These are phyloP conservation scores for Dioscorea dumetorum DNA, from an alignment of 106 monocot species.

Conservation along the genomic window DNA sequence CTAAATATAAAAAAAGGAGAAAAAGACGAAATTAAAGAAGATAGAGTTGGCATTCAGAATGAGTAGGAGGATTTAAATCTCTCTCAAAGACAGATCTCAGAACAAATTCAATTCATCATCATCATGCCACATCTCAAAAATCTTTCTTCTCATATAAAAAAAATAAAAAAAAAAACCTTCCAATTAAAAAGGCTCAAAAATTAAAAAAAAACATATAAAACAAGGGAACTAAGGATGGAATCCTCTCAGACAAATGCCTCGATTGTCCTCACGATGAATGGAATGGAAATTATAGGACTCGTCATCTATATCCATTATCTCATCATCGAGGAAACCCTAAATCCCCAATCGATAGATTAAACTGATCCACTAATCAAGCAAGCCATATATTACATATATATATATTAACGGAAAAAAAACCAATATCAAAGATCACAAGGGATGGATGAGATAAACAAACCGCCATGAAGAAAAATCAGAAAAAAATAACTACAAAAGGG, in stretches of 20 bases:
- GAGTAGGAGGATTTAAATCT: constrained; percentile 24
- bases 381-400: too few species aligned
- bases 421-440: too few species aligned
- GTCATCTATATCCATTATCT: constrained; percentile 4
- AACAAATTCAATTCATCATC: constrained; percentile 4
- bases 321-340: constrained; percentile 3
- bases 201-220: background rate
- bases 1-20: too few species aligned
- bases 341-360: too few species aligned
- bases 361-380: too few species aligned
- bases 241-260: constrained; percentile 17
- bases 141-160: background rate
- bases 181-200: background rate
- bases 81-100: constrained; percentile 20
- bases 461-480: too few species aligned
- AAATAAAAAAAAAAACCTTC: background rate
- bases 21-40: too few species aligned
- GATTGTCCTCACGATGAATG: constrained; percentile 13
- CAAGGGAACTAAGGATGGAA: background rate
- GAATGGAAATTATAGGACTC: constrained; percentile 11
- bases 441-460: too few species aligned
- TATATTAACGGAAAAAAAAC: too few species aligned
- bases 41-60: constrained; percentile 14
- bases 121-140: background rate
- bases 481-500: too few species aligned